Conservation (phyloP, 108 stramenopile genomes). For the Stephanodiscus minutulus region DNA sequence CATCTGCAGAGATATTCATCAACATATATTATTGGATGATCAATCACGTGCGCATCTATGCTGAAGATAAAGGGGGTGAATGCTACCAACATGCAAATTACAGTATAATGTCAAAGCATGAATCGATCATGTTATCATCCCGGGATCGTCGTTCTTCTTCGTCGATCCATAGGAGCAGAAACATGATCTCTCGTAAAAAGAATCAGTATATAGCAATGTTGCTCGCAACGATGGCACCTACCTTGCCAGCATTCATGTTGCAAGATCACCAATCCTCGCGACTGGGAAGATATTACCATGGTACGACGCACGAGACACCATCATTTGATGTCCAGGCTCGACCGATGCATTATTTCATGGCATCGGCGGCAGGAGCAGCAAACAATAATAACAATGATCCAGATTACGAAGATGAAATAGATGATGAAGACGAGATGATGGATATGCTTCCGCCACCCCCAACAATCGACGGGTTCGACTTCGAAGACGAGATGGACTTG, state of each 20-base stretch:
- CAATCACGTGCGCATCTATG: neutral
- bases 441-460: conserved; percentile 10
- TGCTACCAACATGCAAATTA: neutral
- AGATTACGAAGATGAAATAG: neutral
- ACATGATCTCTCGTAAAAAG: neutral
- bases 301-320: neutral
- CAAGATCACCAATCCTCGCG: neutral
- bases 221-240: conserved; percentile 7
- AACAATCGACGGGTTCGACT: conserved; percentile 21
- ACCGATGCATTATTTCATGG: neutral
- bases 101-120: neutral
- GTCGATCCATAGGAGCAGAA: neutral
- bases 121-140: neutral
- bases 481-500: conserved; percentile 32
- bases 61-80: neutral
- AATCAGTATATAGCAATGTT: neutral
- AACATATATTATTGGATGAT: too few species aligned
- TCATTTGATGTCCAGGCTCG: neutral
- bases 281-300: neutral
- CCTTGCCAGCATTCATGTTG: conserved; percentile 1
- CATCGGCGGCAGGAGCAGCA: neutral
- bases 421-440: conserved; percentile 1
- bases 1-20: too few species aligned
- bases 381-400: neutral
- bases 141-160: neutral